Evolutionary conservation across 768 basidiomycete species (phyloP).

Genomic region (Macrolepiota albuminosa): DNA sequence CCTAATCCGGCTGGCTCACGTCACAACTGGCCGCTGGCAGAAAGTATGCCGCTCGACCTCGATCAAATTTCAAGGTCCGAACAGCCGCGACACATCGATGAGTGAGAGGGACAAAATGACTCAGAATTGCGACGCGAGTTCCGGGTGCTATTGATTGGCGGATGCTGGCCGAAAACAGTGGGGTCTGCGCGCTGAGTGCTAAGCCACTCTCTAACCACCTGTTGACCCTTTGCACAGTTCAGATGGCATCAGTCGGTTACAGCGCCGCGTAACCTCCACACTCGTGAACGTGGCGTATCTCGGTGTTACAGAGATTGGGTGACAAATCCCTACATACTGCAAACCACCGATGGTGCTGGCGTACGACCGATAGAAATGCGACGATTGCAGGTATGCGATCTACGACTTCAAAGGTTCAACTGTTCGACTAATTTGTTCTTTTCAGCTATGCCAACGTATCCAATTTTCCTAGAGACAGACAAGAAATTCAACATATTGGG

Average conservation of each 20-base stretch:
- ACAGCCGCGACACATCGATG: too few relatives aligned
- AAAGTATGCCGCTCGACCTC: too few relatives aligned
- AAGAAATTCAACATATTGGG: conserved; percentile 56
- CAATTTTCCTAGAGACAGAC: conserved; percentile 10
- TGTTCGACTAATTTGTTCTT: conserved; percentile 35
- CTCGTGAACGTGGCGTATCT: conserved; percentile 21
- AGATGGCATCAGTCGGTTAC: conserved; percentile 45
- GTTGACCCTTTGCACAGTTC: conserved; percentile 25
- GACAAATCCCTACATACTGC: conserved; percentile 41
- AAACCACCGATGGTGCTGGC: conserved; percentile 31
- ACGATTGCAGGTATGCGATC: conserved; percentile 52
- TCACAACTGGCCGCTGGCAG: too few relatives aligned
- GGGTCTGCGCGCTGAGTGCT: too few relatives aligned
- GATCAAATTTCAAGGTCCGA: too few relatives aligned
- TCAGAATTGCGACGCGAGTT: too few relatives aligned
- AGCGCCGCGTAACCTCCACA: conserved; percentile 43
- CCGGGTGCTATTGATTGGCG: too few relatives aligned
- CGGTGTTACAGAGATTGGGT: conserved; percentile 29
- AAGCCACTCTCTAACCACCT: too few relatives aligned
- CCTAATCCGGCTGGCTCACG: too few relatives aligned
- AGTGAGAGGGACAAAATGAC: too few relatives aligned
- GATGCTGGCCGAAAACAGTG: too few relatives aligned
- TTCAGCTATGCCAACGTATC: conserved; percentile 48
- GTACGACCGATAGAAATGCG: conserved; percentile 26
- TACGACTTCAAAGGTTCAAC: conserved; percentile 46